Evolutionary conservation across 768 basidiomycete species (phyloP).

Genomic region (Pleurotus sapidus): DNA sequence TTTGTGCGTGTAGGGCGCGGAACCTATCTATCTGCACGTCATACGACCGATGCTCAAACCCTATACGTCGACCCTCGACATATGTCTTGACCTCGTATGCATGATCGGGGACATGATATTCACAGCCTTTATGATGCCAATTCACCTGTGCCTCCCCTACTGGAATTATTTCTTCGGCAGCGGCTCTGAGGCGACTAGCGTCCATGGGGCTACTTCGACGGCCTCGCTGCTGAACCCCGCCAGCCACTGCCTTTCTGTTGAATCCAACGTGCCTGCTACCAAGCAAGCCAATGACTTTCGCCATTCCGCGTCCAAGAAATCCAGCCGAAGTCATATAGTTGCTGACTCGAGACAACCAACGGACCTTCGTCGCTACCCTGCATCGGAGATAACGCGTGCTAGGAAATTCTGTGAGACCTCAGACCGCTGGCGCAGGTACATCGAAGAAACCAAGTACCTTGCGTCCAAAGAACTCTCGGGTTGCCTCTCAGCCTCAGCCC

Average conservation of each 20-base stretch:
- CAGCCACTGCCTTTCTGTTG: not conserved
- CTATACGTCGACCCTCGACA: slow-evolving; percentile 65
- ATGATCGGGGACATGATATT: slow-evolving; percentile 65
- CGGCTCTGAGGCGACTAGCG: not conserved
- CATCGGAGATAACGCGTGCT: not conserved
- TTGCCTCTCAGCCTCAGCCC: not conserved
- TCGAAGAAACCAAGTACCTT: not conserved
- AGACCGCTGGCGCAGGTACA: not conserved
- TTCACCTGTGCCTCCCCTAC: slow-evolving; percentile 31
- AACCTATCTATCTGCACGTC: slow-evolving; percentile 79
- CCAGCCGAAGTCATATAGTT: not conserved
- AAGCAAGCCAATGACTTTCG: not conserved
- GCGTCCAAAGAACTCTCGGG: not conserved
- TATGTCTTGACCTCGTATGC: slow-evolving; percentile 54
- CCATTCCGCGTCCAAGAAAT: not conserved
- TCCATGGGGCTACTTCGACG: not conserved
- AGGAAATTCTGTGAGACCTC: not conserved
- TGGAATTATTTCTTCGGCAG: slow-evolving; percentile 28
- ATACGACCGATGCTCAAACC: slow-evolving; percentile 79
- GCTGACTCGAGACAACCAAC: not conserved
- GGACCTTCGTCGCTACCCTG: not conserved
- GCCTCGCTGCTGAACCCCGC: not conserved
- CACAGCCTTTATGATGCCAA: slow-evolving; percentile 36
- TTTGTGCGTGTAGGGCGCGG: slow-evolving; percentile 65
- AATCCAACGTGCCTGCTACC: not conserved